Evolutionary conservation across 139 green algal genomes (phyloP).

Genomic region (Coccomyxa sp.): DNA sequence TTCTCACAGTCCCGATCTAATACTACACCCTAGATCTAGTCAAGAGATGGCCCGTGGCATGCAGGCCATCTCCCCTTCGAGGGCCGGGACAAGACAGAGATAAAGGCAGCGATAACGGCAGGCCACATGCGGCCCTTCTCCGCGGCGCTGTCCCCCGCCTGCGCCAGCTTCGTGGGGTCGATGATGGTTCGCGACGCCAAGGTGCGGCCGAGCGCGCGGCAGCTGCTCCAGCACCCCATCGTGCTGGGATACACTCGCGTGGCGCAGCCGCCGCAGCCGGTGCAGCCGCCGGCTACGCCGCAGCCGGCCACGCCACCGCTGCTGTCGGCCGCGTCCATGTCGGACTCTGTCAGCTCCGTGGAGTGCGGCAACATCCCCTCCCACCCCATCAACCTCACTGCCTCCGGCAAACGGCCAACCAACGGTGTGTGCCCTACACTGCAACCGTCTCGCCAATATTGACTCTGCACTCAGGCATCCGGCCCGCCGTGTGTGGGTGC

Average conservation of each 20-base stretch:
- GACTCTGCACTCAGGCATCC: too few relatives aligned
- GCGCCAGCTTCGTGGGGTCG: slow-evolving; percentile 42
- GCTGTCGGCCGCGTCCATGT: background rate
- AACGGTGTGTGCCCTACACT: too few relatives aligned
- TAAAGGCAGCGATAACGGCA: slow-evolving; percentile 49
- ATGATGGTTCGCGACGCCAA: slow-evolving; percentile 59
- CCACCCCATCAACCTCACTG: background rate
- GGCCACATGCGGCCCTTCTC: slow-evolving; percentile 34
- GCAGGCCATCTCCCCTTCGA: slow-evolving; percentile 57
- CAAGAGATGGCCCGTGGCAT: background rate
- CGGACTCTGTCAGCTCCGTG: background rate
- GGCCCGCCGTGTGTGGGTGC: too few relatives aligned
- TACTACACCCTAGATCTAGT: too few relatives aligned
- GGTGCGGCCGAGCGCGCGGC: slow-evolving; percentile 49
- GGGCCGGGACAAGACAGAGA: slow-evolving; percentile 49
- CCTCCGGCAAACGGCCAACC: too few relatives aligned
- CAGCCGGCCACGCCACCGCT: background rate
- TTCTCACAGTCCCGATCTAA: too few relatives aligned
- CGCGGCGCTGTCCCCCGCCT: slow-evolving; percentile 10
- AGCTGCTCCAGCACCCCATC: slow-evolving; percentile 68
- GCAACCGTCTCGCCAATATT: too few relatives aligned
- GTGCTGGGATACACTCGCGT: slow-evolving; percentile 26
- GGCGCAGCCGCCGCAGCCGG: slow-evolving; percentile 48
- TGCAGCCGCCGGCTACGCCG: slow-evolving; percentile 63
- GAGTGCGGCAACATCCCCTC: background rate